phyloP scores from a whole-genome alignment of 495 filamentous ascomycete genomes.

The Cladorrhinum samala region DNA sequence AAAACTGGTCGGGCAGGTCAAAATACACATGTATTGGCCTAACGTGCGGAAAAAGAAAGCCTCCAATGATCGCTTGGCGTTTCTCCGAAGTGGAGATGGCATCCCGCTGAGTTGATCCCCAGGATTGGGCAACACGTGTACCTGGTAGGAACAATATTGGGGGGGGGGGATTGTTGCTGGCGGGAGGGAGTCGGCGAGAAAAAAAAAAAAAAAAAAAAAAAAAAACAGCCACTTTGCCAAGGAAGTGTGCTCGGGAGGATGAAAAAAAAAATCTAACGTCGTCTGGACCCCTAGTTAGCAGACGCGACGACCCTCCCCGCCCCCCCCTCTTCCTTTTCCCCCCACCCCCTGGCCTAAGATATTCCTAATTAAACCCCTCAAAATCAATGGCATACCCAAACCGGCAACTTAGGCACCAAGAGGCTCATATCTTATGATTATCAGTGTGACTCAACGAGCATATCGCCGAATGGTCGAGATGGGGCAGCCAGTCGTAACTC shows the following conservation, averaged over 20 bases:
- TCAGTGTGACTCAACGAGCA: not conserved
- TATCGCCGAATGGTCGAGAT: not conserved
- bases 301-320: no score
- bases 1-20: not conserved
- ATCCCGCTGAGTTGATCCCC: not conserved
- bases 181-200: not conserved
- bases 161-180: not conserved
- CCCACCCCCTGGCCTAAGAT: not conserved
- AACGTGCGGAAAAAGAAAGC: not conserved
- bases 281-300: not conserved
- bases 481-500: not conserved
- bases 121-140: not conserved
- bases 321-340: not conserved
- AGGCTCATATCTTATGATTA: not conserved
- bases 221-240: not conserved
- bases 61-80: not conserved
- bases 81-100: not conserved
- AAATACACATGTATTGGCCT: not conserved
- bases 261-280: not conserved
- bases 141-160: not conserved
- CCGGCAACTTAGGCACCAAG: not conserved
- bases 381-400: not conserved
- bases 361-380: not conserved
- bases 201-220: not conserved
- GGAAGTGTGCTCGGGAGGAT: not conserved